These are phyloP conservation scores for Mallotus nudiflorus DNA, from an alignment of 345 rosid species.

Conservation along the genomic window DNA sequence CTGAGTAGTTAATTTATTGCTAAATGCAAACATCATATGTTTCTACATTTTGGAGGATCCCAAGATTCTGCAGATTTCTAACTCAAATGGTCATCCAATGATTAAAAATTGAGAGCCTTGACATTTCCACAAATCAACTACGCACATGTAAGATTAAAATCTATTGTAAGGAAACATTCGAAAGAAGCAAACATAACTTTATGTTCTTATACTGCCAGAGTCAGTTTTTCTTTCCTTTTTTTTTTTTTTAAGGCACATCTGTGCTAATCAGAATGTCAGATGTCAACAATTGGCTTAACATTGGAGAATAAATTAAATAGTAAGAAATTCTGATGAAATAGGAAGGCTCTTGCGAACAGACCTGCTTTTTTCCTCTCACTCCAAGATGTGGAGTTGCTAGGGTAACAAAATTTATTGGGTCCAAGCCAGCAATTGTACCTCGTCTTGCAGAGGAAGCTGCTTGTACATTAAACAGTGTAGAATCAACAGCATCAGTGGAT, in stretches of 20 bases:
- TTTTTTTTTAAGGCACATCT: conserved; percentile 2
- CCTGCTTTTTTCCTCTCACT: conserved; percentile 97
- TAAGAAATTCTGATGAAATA: too few species aligned
- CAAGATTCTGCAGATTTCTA: not conserved
- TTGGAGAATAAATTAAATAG: too few species aligned
- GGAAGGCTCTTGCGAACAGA: conserved; percentile 34
- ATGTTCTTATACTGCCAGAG: not conserved
- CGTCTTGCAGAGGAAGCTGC: conserved; percentile 29
- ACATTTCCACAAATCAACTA: not conserved
- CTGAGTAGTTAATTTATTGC: too few species aligned
- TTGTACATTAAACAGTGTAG: conserved; percentile 33
- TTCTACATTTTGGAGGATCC: not conserved
- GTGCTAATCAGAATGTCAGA: not conserved
- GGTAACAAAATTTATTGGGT: conserved; percentile 88
- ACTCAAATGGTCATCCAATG: not conserved
- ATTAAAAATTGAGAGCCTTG: not conserved
- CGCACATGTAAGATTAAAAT: not conserved
- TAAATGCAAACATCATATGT: too few species aligned
- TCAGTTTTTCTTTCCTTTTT: too few species aligned
- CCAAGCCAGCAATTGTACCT: conserved; percentile 83
- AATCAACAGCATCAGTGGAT: conserved; percentile 32
- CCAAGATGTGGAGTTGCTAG: conserved; percentile 99
- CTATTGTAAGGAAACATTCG: not conserved
- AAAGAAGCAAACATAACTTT: not conserved
- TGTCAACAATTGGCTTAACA: too few species aligned